Percentiles rank a stretch among this genome's conserved stretches.
These are phyloP conservation scores for Microsporum audouinii DNA, from an alignment of 2,329 filamentous ascomycete genomes.

Conservation along the genomic window DNA sequence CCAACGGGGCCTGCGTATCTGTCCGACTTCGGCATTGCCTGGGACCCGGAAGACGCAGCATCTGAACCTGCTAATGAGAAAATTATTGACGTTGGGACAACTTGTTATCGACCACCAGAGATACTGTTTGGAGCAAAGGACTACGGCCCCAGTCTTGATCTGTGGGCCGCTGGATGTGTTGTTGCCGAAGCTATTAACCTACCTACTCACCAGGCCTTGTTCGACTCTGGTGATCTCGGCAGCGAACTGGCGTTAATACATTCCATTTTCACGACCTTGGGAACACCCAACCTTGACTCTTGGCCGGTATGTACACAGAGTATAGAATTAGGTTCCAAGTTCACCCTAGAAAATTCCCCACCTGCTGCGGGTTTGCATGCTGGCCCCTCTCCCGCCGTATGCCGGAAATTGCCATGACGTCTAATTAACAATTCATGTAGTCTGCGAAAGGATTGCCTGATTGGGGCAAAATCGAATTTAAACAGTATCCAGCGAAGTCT, in stretches of 20 bases:
- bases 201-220: slow-evolving; percentile 50
- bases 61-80: slow-evolving; percentile 58
- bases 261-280: slow-evolving; percentile 84
- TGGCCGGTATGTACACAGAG: slow-evolving; percentile 59
- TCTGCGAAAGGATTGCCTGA: slow-evolving; percentile 53
- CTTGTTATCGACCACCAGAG: slow-evolving; percentile 81
- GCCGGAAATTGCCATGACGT: neutral
- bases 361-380: neutral
- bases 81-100: slow-evolving; percentile 87
- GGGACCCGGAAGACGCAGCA: slow-evolving; percentile 50
- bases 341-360: slow-evolving; percentile 2
- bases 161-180: slow-evolving; percentile 81
- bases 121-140: slow-evolving; percentile 69
- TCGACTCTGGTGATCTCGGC: slow-evolving; percentile 79
- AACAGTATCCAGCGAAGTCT: slow-evolving; percentile 52
- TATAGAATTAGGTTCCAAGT: neutral
- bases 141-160: slow-evolving; percentile 64
- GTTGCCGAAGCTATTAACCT: slow-evolving; percentile 59
- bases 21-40: slow-evolving; percentile 86
- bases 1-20: slow-evolving; percentile 62
- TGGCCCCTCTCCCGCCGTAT: neutral
- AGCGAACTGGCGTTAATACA: slow-evolving; percentile 84
- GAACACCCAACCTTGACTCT: slow-evolving; percentile 64
- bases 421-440: slow-evolving; percentile 15
- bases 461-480: slow-evolving; percentile 77